Evolutionary conservation across 345 rosid genomes (phyloP), one percentile per base, ranked within the genome.

Genomic region (Murraya koenigii): DNA sequence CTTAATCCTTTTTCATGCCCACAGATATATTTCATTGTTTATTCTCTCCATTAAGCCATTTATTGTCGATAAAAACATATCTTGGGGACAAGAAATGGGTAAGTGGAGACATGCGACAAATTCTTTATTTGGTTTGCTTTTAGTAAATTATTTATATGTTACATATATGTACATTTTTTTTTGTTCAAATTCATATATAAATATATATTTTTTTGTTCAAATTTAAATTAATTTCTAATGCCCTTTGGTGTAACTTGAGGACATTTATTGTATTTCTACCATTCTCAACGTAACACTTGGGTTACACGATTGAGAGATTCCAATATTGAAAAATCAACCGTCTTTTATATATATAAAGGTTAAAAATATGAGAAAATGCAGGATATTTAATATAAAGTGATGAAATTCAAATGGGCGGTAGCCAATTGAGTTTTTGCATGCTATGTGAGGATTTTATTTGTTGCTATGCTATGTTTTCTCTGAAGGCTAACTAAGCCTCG

Each of bases 71-170:
- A 38, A 79, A 60, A 60, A 58, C 77, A 56, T 58, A 68, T 33
- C 28, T 65, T 14, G 36, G n/a, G 25, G 84, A 72, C 72, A 75
- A 72, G 3, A 20, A 35, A 14, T 36, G 41, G 26, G 54, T 47
- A 58, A 77, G 82, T 75, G 84, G 84, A 68, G 67, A 36, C 66
- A 52, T 76, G 61, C 39, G 35, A n/a, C 56, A 15, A 54, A 62
- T 36, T 25, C 6, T 52, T 25, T n/a, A 67, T 39, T 23, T 25
- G 2, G 11, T 41, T 66, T 38, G 25, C 49, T 67, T 75, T 33
- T 33, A 35, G 52, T 52, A 14, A 70, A 61, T 35, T 14, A 59
- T 60, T 23, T 14, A 26, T 17, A 38, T 38, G 23, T 60, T 69
- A 3, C 49, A 11, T 17, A n/a, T 8, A 36, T 32, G n/a, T 19